Evolutionary conservation across 2,329 filamentous ascomycete species (phyloP).

Genomic region (Zymoseptoria crescenta): DNA sequence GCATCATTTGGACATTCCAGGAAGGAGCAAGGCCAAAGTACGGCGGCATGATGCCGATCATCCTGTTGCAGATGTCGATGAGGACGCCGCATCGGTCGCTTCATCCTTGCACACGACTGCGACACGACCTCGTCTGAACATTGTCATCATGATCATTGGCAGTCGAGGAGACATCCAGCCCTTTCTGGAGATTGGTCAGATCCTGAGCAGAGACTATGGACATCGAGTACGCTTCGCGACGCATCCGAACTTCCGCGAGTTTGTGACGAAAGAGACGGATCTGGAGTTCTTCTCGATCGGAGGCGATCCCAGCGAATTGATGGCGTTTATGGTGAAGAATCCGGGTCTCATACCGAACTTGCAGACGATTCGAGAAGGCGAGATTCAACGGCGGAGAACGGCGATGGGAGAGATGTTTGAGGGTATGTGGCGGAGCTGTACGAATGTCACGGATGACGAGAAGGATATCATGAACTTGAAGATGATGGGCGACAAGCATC

Average conservation of each 20-base stretch:
- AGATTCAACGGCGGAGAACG: constrained; percentile 58
- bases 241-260: constrained; percentile 68
- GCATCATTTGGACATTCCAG: constrained; percentile 42
- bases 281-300: constrained; percentile 76
- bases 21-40: constrained; percentile 24
- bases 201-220: constrained; percentile 61
- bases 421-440: constrained; percentile 72
- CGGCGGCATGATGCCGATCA: constrained; percentile 21
- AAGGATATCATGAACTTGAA: constrained; percentile 53
- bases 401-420: constrained; percentile 77
- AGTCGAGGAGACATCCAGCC: constrained; percentile 74
- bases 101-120: constrained; percentile 19
- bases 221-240: constrained; percentile 73
- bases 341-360: constrained; percentile 67
- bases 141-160: constrained; percentile 78
- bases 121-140: constrained; percentile 53
- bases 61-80: constrained; percentile 8
- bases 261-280: constrained; percentile 62
- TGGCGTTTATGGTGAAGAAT: constrained; percentile 87
- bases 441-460: constrained; percentile 64
- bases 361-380: constrained; percentile 63
- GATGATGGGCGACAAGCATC: constrained; percentile 55
- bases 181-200: constrained; percentile 66
- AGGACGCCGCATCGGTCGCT: constrained; percentile 20
- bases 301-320: constrained; percentile 70